Base-by-base conservation (phyloP, 306 rosid species). In the Cucurbita pepo region DNA sequence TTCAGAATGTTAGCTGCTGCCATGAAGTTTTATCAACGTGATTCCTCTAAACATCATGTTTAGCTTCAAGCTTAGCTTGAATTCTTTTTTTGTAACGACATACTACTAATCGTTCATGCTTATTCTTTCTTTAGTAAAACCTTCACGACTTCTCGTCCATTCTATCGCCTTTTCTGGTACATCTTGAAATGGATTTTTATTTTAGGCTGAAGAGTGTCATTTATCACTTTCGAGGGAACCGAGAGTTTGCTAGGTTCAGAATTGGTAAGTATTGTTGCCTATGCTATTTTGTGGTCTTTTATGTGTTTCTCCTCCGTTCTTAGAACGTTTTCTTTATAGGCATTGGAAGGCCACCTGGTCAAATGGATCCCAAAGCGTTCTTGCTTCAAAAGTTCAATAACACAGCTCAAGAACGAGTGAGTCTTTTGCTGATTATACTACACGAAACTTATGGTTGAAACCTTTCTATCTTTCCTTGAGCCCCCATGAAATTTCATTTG, bases 341-440 rank as follows among this genome's bases (percentile, higher is more conserved):
- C 73, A 94, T 91, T 50, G 99, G 95, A 53, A 86, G 83, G 79
- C 97, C 96, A 71, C 95, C 99, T 41, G 97, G 97, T 69, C 97
- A 91, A 85, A 94, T 94, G 99, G 99, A 94, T 83, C 96, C 99
- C 50, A 91, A 94, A 79, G 99, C 97, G 45, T 94, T 87, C 82
- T 79, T 94, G 86, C 99, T 94, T 74, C 95, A 89, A 82, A 88
- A 85, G 71, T 91, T 94, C 82, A 94, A 86, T 45, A 74, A 81
- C 65, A 81, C 82, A 9, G 90, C 99, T 83, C 93, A 69, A 80
- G 88, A 83, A 76, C 84, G 94, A 64, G 99, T 94, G 82, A 85
- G 95, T 83, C 81, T 36, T n/a, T 43, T 55, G 56, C 50, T 19
- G 22, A 48, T 48, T 48, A 60, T 14, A 36, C 5, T 60, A 60